phyloP scores from a whole-genome alignment of 2,329 filamentous ascomycete species.

The Scorias spongiosa region DNA sequence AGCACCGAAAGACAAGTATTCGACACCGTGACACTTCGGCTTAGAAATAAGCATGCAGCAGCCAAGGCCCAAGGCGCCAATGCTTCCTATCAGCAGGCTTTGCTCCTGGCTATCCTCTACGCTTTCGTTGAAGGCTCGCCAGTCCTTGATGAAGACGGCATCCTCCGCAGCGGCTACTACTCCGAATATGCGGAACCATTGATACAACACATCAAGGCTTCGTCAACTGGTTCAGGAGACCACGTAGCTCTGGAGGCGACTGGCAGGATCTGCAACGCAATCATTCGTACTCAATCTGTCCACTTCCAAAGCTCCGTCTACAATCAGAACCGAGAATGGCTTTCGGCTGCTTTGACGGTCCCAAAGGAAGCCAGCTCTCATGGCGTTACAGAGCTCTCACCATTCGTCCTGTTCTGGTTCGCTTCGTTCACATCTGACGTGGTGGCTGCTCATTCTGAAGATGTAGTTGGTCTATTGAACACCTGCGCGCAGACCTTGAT shows the following conservation, averaged over 20 bases:
- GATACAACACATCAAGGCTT: constrained; percentile 19
- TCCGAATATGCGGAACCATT: constrained; percentile 31
- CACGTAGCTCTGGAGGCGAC: constrained; percentile 42
- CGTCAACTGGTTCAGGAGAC: constrained; percentile 24
- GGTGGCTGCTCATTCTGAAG: constrained; percentile 8
- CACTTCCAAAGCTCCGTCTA: constrained; percentile 27
- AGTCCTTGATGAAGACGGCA: constrained; percentile 32
- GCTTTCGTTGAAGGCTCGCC: constrained; percentile 38
- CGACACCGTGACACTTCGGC: constrained; percentile 44
- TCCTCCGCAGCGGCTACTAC: constrained; percentile 27
- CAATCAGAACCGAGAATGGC: constrained; percentile 15
- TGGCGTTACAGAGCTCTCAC: constrained; percentile 6
- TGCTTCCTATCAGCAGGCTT: constrained; percentile 40
- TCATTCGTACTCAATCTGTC: constrained; percentile 38
- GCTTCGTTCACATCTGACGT: constrained; percentile 17
- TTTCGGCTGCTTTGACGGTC: constrained; percentile 13
- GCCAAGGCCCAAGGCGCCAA: constrained; percentile 38
- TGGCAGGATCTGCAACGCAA: constrained; percentile 44
- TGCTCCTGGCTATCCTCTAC: constrained; percentile 47
- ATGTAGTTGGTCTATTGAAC: constrained; percentile 13
- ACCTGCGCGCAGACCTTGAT: constrained; percentile 10
- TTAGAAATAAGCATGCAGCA: constrained; percentile 47
- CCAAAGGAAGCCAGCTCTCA: constrained; percentile 1
- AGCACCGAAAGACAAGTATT: constrained; percentile 48
- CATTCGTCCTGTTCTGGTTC: constrained; percentile 18